Conservation (phyloP, 1,284 basidiomycete species). For the Leccinum solheimii region DNA sequence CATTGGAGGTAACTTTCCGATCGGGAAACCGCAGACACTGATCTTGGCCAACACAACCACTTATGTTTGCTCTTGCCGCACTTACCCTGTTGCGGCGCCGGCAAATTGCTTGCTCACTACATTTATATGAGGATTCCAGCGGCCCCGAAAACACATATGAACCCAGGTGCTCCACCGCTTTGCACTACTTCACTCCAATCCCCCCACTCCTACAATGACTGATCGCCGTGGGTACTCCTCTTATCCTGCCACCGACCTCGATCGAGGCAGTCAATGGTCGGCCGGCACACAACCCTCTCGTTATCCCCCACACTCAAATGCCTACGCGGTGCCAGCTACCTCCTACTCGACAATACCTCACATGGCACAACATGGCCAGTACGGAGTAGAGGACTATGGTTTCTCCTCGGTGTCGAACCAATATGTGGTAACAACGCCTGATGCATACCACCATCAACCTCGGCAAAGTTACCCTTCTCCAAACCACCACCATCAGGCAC, state of each 20-base stretch:
- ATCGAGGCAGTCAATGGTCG: constrained; percentile 27
- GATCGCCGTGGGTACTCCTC: constrained; percentile 35
- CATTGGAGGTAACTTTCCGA: constrained; percentile 25
- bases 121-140: constrained; percentile 29
- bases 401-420: constrained; percentile 24
- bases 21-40: constrained; percentile 29
- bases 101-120: constrained; percentile 32
- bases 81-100: constrained; percentile 32
- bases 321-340: constrained; percentile 19
- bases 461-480: constrained; percentile 34
- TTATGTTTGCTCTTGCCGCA: constrained; percentile 35
- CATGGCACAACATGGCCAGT: constrained; percentile 23
- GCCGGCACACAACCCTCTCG: constrained; percentile 24
- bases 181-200: constrained; percentile 1
- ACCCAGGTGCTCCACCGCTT: constrained; percentile 21
- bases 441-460: constrained; percentile 25
- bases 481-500: constrained; percentile 20
- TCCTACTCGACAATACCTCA: constrained; percentile 28
- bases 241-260: constrained; percentile 15
- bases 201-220: constrained; percentile 21
- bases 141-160: constrained; percentile 38
- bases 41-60: constrained; percentile 33
- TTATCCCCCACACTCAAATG: constrained; percentile 23
- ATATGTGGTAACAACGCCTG: constrained; percentile 21
- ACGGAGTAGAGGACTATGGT: constrained; percentile 26